Percentiles rank a stretch among this genome's conserved stretches.
Evolutionary conservation across 164 flowering plant species (phyloP).

Genomic region (Piper betle): DNA sequence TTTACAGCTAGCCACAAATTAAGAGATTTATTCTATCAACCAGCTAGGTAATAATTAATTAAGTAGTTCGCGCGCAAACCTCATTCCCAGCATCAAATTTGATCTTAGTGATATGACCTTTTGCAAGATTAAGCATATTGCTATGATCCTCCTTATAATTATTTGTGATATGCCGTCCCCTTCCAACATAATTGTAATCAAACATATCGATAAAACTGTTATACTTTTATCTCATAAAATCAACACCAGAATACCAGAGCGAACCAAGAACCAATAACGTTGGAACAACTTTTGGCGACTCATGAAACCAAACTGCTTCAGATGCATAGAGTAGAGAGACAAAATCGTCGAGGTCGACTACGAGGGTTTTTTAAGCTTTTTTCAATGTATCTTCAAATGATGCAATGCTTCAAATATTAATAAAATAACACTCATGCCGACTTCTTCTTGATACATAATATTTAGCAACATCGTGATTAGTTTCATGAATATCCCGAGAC

Average conservation of each 20-base stretch:
- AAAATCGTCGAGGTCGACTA: conserved; percentile 66
- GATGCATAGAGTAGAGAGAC: conserved; percentile 74
- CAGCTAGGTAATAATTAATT: too few relatives aligned
- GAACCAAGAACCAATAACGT: conserved; percentile 49
- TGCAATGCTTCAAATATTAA: conserved; percentile 86
- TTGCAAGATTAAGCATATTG: conserved; percentile 87
- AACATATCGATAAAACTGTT: conserved; percentile 72
- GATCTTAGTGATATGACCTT: conserved; percentile 72
- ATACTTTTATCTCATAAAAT: conserved; percentile 64
- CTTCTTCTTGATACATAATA: too few relatives aligned
- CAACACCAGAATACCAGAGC: conserved; percentile 63
- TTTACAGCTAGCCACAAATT: too few relatives aligned
- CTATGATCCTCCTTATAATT: too few relatives aligned
- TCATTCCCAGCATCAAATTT: conserved; percentile 87
- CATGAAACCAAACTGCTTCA: conserved; percentile 76
- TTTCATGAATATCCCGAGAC: conserved; percentile 32
- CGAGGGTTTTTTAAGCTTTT: conserved; percentile 87
- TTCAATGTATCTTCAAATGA: conserved; percentile 91
- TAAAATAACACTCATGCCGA: conserved; percentile 69
- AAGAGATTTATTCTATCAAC: too few relatives aligned
- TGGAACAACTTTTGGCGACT: too few relatives aligned
- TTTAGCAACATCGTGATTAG: conserved; percentile 17
- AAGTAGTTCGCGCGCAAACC: conserved; percentile 36
- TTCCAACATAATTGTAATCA: conserved; percentile 49
- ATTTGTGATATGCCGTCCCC: too few relatives aligned